These are phyloP conservation scores for Setomelanomma holmii DNA, from an alignment of 2,329 filamentous ascomycete genomes.

Conservation along the genomic window DNA sequence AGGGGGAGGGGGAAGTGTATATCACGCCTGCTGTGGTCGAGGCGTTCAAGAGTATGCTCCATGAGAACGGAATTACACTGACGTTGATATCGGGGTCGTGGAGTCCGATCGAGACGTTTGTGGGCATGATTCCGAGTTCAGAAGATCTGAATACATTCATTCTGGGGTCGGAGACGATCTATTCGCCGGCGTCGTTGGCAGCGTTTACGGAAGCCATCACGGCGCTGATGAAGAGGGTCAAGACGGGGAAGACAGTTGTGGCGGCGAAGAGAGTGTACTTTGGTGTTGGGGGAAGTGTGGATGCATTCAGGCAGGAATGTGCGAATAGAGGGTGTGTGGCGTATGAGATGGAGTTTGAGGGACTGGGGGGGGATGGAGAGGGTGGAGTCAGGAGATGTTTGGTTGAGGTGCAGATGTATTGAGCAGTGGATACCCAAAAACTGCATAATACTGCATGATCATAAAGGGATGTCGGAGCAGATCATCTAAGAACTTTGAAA, in stretches of 20 bases:
- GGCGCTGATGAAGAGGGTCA: slow-evolving; percentile 61
- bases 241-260: slow-evolving; percentile 68
- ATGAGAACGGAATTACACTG: slow-evolving; percentile 60
- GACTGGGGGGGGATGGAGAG: slow-evolving; percentile 46
- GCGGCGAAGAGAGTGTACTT: slow-evolving; percentile 84
- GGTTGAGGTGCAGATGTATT: slow-evolving; percentile 54
- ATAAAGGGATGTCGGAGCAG: too few species aligned
- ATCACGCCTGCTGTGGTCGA: slow-evolving; percentile 64
- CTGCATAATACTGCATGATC: too few species aligned
- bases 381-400: slow-evolving; percentile 56
- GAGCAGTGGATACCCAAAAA: too few species aligned
- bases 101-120: slow-evolving; percentile 64
- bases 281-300: slow-evolving; percentile 81
- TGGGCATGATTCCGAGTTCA: slow-evolving; percentile 60
- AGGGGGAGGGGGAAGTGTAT: slow-evolving; percentile 65
- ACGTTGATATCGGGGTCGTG: slow-evolving; percentile 78
- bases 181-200: slow-evolving; percentile 74
- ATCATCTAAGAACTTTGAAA: too few species aligned
- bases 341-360: slow-evolving; percentile 58
- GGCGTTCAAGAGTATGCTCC: slow-evolving; percentile 65
- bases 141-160: slow-evolving; percentile 56
- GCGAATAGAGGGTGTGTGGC: slow-evolving; percentile 52
- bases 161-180: slow-evolving; percentile 82
- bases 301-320: slow-evolving; percentile 68
- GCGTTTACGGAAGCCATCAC: slow-evolving; percentile 74